Percentiles rank a stretch among this genome's conserved stretches.
Evolutionary conservation across 768 basidiomycete genomes (phyloP).

Genomic region (Boletus sp.): DNA sequence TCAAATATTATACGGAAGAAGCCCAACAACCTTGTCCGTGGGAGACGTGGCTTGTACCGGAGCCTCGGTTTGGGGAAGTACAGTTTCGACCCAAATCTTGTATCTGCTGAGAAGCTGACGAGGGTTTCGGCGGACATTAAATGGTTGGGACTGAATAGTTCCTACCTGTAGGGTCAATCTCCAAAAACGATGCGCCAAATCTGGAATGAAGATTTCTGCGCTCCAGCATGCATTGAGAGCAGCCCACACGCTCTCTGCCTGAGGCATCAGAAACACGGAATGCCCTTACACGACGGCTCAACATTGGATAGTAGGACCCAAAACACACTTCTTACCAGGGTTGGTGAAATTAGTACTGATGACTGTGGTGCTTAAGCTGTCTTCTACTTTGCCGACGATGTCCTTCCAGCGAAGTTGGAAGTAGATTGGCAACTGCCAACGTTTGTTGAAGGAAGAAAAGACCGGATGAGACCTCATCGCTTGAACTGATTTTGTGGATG

Average conservation of each 20-base stretch:
- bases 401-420: conserved; percentile 98
- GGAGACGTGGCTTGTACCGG: conserved; percentile 33
- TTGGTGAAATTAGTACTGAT: conserved; percentile 37
- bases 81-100: conserved; percentile 69
- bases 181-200: conserved; percentile 87
- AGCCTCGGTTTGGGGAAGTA: conserved; percentile 43
- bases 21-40: conserved; percentile 35
- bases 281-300: conserved; percentile 17
- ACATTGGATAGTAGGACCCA: not conserved
- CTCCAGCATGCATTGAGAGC: conserved; percentile 85
- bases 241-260: conserved; percentile 65
- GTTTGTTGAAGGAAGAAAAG: conserved; percentile 68
- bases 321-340: conserved; percentile 37
- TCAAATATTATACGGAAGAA: not conserved
- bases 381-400: conserved; percentile 75
- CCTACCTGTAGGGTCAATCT: conserved; percentile 81
- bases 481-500: conserved; percentile 65
- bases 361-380: conserved; percentile 44
- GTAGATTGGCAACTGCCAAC: conserved; percentile 97
- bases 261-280: conserved; percentile 51
- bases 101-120: conserved; percentile 77
- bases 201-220: conserved; percentile 78
- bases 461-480: conserved; percentile 70
- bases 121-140: conserved; percentile 2
- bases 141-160: not conserved